These are phyloP conservation scores for Aspergillus nomiae DNA, from an alignment of 2,329 filamentous ascomycete species.

Conservation along the genomic window DNA sequence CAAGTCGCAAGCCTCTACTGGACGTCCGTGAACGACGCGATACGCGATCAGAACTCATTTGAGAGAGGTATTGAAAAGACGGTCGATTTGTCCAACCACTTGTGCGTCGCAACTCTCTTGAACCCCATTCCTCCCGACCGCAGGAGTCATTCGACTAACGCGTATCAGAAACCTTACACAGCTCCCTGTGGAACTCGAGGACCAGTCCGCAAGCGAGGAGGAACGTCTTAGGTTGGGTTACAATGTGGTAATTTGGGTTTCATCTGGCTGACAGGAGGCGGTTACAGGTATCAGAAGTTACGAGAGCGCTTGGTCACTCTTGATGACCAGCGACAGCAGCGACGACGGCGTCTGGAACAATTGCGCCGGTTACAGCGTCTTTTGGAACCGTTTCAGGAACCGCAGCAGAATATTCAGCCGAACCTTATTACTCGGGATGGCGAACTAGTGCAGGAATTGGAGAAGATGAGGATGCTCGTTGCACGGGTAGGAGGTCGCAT, in stretches of 20 bases:
- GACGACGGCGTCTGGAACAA: conserved; percentile 50
- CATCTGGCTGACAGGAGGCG: conserved; percentile 23
- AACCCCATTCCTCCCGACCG: not conserved
- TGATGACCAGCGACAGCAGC: conserved; percentile 46
- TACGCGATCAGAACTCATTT: conserved; percentile 24
- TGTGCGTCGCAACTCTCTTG: conserved; percentile 28
- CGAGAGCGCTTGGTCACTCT: conserved; percentile 49
- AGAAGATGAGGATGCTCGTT: conserved; percentile 51
- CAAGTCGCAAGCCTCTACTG: conserved; percentile 59
- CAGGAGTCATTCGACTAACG: conserved; percentile 8
- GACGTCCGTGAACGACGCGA: conserved; percentile 47
- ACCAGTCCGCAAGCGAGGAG: conserved; percentile 32
- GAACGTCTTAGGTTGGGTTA: conserved; percentile 35
- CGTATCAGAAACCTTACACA: conserved; percentile 40
- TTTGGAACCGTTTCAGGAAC: conserved; percentile 52
- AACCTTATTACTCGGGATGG: conserved; percentile 57
- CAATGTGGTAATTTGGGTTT: conserved; percentile 20
- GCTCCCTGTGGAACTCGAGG: conserved; percentile 39
- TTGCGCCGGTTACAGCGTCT: conserved; percentile 49
- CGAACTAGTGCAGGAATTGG: conserved; percentile 52
- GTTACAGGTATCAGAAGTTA: conserved; percentile 43
- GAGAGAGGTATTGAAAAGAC: conserved; percentile 39
- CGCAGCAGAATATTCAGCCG: conserved; percentile 55
- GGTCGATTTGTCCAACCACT: conserved; percentile 41
- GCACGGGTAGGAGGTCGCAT: conserved; percentile 45